Percentiles rank a stretch among this genome's conserved stretches.
Evolutionary conservation across 768 basidiomycete species (phyloP).

Genomic region (Tulasnella sp.): DNA sequence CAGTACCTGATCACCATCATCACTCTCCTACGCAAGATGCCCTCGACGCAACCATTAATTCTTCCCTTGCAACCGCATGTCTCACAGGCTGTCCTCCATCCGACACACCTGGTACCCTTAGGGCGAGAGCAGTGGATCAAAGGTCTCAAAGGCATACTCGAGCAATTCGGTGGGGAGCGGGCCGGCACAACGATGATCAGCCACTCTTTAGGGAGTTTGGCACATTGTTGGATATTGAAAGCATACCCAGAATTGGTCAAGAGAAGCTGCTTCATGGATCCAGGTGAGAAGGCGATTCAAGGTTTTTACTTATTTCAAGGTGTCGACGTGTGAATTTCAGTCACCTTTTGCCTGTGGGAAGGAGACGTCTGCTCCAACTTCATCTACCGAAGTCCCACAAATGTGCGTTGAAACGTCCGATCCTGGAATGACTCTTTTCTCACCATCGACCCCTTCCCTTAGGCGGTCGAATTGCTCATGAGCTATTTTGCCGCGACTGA

Average conservation of each 20-base stretch:
- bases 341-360: slow-evolving; percentile 89
- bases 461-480: slow-evolving; percentile 73
- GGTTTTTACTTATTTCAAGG: not conserved
- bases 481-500: slow-evolving; percentile 83
- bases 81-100: slow-evolving; percentile 75
- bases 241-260: slow-evolving; percentile 52
- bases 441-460: not conserved
- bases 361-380: slow-evolving; percentile 92
- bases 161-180: slow-evolving; percentile 40
- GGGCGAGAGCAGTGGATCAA: slow-evolving; percentile 47
- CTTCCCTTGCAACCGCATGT: slow-evolving; percentile 76
- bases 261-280: slow-evolving; percentile 84
- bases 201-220: slow-evolving; percentile 86
- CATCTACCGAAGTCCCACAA: slow-evolving; percentile 57
- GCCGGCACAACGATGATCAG: slow-evolving; percentile 34
- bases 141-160: slow-evolving; percentile 45
- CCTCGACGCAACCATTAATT: slow-evolving; percentile 61
- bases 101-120: slow-evolving; percentile 58
- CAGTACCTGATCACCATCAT: slow-evolving; percentile 59
- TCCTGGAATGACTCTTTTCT: not conserved
- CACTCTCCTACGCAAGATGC: slow-evolving; percentile 36
- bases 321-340: slow-evolving; percentile 21
- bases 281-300: slow-evolving; percentile 30
- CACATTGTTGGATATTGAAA: slow-evolving; percentile 86
- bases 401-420: slow-evolving; percentile 33